Conservation (phyloP, 495 filamentous ascomycete genomes). For the Xylaria sp. region DNA sequence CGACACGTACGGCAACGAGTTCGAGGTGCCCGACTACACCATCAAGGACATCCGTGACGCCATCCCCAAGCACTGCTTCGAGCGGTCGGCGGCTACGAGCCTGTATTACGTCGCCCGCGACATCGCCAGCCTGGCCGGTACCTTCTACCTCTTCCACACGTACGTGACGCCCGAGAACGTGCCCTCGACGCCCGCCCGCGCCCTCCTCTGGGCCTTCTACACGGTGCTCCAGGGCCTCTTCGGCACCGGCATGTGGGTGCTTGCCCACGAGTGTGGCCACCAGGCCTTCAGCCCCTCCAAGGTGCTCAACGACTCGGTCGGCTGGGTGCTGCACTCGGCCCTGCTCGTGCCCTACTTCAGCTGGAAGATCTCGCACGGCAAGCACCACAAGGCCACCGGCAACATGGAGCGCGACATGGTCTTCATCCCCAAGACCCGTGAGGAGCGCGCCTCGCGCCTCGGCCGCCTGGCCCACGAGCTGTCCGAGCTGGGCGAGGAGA, state of each 20-base stretch:
- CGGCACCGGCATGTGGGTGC: conserved; percentile 81
- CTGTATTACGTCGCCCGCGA: conserved; percentile 76
- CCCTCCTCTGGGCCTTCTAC: conserved; percentile 70
- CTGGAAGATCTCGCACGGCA: conserved; percentile 92
- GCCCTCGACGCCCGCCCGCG: conserved; percentile 63
- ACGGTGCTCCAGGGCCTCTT: conserved; percentile 77
- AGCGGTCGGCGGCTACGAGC: conserved; percentile 68
- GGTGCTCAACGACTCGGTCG: conserved; percentile 82
- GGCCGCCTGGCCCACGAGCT: conserved; percentile 79
- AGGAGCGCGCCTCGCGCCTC: conserved; percentile 72
- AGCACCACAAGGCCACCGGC: conserved; percentile 96
- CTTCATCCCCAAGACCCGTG: conserved; percentile 86
- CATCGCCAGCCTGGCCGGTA: conserved; percentile 63
- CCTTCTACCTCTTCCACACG: conserved; percentile 72
- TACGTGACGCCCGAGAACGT: conserved; percentile 65
- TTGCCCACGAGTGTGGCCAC: conserved; percentile 90
- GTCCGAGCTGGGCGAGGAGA: conserved; percentile 89
- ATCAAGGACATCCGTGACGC: conserved; percentile 83
- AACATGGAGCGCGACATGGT: conserved; percentile 98
- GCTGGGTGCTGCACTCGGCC: conserved; percentile 82
- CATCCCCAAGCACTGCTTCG: conserved; percentile 82
- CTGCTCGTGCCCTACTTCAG: conserved; percentile 89
- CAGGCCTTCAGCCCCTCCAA: conserved; percentile 84
- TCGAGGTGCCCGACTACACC: conserved; percentile 76
- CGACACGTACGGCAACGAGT: conserved; percentile 77